Evolutionary conservation across 257 asterid species (phyloP).

Genomic region (Solanum piurae): DNA sequence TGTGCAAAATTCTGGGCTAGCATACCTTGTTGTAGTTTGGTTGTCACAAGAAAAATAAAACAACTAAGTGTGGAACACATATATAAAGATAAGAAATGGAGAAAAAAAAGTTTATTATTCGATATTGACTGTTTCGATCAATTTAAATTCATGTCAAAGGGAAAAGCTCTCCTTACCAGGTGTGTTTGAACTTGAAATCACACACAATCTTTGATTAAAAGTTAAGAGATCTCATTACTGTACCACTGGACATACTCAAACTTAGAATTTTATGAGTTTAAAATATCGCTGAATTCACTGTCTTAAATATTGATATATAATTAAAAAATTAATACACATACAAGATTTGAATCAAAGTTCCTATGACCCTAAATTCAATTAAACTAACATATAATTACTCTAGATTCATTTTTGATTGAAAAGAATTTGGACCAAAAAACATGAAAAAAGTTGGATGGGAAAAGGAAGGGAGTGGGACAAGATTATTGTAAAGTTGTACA

Average conservation of each 20-base stretch:
- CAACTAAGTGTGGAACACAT: neutral
- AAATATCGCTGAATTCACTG: neutral
- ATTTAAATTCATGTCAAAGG: neutral
- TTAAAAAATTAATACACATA: neutral
- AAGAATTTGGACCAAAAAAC: neutral
- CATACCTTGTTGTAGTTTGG: neutral
- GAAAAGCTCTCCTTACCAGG: neutral
- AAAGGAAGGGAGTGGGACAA: neutral
- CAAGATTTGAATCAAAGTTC: neutral
- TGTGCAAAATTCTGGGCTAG: neutral
- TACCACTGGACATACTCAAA: neutral
- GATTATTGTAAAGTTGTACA: neutral
- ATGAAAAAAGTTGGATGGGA: neutral
- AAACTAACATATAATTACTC: neutral
- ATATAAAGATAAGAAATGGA: neutral
- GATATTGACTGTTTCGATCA: neutral
- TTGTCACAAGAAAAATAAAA: neutral
- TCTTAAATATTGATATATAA: too few species aligned
- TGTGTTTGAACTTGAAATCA: neutral
- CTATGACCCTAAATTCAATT: neutral
- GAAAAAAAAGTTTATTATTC: neutral
- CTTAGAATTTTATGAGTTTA: neutral
- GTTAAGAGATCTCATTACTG: neutral
- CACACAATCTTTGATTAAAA: accelerated
- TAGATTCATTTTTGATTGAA: neutral